Base-by-base conservation (phyloP, 257 asterid species). In the Cordia subcordata region DNA sequence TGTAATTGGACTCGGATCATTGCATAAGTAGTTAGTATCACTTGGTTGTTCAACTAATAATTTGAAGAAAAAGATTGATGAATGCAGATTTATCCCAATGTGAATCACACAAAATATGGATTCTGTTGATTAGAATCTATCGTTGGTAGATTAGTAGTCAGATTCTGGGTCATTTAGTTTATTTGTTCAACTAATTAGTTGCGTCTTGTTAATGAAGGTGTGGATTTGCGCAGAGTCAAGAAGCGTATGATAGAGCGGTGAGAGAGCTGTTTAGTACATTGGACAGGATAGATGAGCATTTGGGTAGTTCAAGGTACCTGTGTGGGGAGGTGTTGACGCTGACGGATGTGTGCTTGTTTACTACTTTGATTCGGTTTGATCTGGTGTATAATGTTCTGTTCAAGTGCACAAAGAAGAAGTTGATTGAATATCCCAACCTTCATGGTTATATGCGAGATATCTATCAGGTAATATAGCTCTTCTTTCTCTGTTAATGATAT, bases 191-290 rank as follows among this genome's bases (percentile, higher is more conserved):
- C 39, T 21, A 37, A 15, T 35, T 35, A 22, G 45, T 47, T 65
- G 22, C 18, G 37, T 56, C 19, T 55, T 49, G 10, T 13, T 42
- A 10, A 17, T 63, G 71, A 59, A 88, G 99, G 79, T 92, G 99
- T 51, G 99, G 99, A 53, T 93, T 93, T 69, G 99, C 99, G 4
- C 95, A 93, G 70, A 89, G 88, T 67, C 99, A 93, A 64, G 96
- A 80, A 66, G 97, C 97, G 0, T 93, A 93, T 49, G 85, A 93
- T 27, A 53, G 5, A 0, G 90, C 97, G 0, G 95, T 78, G 11
- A 76, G 66, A 0, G 91, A 81, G 58, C 40, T 93, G 81, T 93
- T 93, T 39, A 38, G 60, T 13, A 69, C 94, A 11, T 58, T 89
- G 57, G 96, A 86, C 44, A 72, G 49, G 84, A 64, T 86, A 38